Evolutionary conservation across 139 green algal species (phyloP), one percentile per base, ranked within the genome.

Genomic region (Chlamydomonas schloesseri): DNA sequence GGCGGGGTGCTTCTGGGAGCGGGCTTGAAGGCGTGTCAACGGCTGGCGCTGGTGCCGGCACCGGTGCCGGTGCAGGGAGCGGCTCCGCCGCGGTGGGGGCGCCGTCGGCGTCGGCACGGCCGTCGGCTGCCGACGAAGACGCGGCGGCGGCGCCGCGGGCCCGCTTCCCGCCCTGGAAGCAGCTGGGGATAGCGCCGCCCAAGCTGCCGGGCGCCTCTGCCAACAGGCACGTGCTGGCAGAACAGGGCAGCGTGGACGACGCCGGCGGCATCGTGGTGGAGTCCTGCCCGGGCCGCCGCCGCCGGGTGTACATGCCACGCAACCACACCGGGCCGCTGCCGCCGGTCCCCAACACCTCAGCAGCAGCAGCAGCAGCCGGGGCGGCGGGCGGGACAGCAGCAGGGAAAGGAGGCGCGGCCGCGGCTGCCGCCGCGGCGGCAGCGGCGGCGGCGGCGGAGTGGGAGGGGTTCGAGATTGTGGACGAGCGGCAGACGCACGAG

Each of bases 381-480:
- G n/a, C n/a, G n/a, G 58, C 2, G 34, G 36, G 37, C 36, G 1
- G 11, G n/a, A n/a, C 31, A 46, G 17, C 31, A 71, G 46, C 55
- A 64, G 55, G 42, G 42, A 50, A 50, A 8, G 42, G 42, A 5
- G 42, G 42, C 6, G 42, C 42, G 42, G 42, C 42, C 42, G 42
- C 42, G 57, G 20, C 20, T 6, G 23, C 62, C 13, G 62, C 62
- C 5, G 62, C 62, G 5, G 62, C 62, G 26, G 31, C 67, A 50
- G 67, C 67, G 2, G 23, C 31, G 13, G 20, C 20, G 23, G 67
- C 31, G 42, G 15, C 26, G 42, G 26, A 11, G 2, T 14, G 21
- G 31, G 11, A 80, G 36, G 89, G 84, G 9, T 95, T 94, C 76
- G 84, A 93, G 15, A 92, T 96, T 37, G 80, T 90, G 34, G 90